phyloP scores from a whole-genome alignment of 768 basidiomycete species.

The Amanita pseudoporphyria region DNA sequence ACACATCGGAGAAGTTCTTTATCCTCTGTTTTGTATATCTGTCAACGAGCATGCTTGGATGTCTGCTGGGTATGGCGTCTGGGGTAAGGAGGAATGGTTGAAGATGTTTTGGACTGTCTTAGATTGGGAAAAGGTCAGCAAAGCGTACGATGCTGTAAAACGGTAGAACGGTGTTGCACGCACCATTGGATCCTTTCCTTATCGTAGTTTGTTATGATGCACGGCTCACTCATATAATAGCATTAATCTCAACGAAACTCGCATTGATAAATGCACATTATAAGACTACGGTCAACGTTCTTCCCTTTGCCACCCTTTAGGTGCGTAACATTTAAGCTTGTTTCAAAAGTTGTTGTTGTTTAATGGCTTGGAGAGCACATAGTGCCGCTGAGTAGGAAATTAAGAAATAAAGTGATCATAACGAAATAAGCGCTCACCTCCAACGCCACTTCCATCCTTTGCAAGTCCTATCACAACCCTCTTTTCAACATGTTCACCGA shows the following conservation, averaged over 20 bases:
- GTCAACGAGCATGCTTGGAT: constrained; percentile 87
- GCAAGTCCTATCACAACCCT: constrained; percentile 83
- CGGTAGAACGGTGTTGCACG: neutral
- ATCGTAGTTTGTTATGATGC: neutral
- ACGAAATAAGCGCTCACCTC: constrained; percentile 47
- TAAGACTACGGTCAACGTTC: neutral
- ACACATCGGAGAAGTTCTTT: constrained; percentile 45
- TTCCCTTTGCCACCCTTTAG: neutral
- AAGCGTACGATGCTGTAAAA: constrained; percentile 18
- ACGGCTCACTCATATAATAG: neutral
- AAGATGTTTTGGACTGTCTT: constrained; percentile 76
- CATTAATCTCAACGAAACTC: neutral
- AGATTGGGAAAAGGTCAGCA: constrained; percentile 61
- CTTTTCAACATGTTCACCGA: constrained; percentile 76
- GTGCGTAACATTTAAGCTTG: neutral
- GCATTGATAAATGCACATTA: neutral
- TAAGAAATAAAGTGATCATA: constrained; percentile 6
- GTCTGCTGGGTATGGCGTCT: constrained; percentile 74
- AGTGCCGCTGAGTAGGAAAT: constrained; percentile 60
- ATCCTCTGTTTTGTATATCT: constrained; percentile 69
- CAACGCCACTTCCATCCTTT: constrained; percentile 96
- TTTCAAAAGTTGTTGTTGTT: constrained; percentile 15
- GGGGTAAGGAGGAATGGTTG: constrained; percentile 86
- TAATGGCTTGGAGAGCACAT: constrained; percentile 76
- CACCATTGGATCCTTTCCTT: neutral